These are phyloP conservation scores for Sarocladium kiliense DNA, from an alignment of 2,329 filamentous ascomycete species.

Conservation along the genomic window DNA sequence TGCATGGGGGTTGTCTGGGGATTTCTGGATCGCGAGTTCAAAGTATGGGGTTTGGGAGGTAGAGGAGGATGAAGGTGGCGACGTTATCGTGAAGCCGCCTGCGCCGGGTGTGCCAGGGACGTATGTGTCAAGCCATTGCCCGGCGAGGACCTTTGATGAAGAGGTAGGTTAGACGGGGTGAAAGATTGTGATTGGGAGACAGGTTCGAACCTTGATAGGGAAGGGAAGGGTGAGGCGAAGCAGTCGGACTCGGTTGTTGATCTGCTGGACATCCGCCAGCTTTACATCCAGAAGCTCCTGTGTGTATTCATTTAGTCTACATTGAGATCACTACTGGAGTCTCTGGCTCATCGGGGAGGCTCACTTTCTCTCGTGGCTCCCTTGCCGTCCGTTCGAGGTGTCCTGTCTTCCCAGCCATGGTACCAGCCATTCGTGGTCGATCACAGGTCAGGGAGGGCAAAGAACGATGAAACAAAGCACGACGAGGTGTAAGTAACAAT, in stretches of 20 bases:
- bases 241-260: slow-evolving; percentile 65
- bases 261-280: slow-evolving; percentile 53
- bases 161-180: not conserved
- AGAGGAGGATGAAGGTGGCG: slow-evolving; percentile 56
- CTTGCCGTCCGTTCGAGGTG: slow-evolving; percentile 70
- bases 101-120: slow-evolving; percentile 64
- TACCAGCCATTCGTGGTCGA: not conserved
- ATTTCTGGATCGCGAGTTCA: slow-evolving; percentile 73
- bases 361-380: slow-evolving; percentile 62
- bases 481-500: too few relatives aligned
- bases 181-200: not conserved
- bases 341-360: not conserved
- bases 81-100: slow-evolving; percentile 86
- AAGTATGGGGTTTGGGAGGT: slow-evolving; percentile 43
- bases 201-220: slow-evolving; percentile 37
- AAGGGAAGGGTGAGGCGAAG: slow-evolving; percentile 55
- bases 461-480: too few relatives aligned
- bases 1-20: slow-evolving; percentile 65
- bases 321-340: not conserved
- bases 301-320: not conserved
- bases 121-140: slow-evolving; percentile 85
- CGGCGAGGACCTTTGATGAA: slow-evolving; percentile 38
- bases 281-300: slow-evolving; percentile 56
- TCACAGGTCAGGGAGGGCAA: too few relatives aligned
- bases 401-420: slow-evolving; percentile 11